phyloP scores from a whole-genome alignment of 2,329 filamentous ascomycete species.

The Cytospora chrysosperma region DNA sequence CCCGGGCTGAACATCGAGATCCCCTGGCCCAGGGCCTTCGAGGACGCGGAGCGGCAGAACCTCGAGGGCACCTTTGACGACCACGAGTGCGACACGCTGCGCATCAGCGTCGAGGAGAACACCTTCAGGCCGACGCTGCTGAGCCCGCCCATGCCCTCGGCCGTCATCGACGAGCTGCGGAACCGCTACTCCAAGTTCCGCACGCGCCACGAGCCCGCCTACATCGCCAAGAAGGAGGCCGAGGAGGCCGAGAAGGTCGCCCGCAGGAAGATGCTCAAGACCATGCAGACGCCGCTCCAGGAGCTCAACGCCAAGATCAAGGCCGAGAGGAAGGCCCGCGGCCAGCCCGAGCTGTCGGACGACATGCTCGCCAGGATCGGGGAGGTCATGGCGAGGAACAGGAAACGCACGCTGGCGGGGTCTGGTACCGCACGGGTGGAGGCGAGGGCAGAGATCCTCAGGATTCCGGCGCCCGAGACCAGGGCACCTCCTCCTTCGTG shows the following conservation, averaged over 20 bases:
- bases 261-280: constrained; percentile 35
- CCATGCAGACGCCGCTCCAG: constrained; percentile 57
- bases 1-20: constrained; percentile 71
- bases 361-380: constrained; percentile 64
- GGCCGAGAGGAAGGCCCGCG: constrained; percentile 49
- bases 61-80: constrained; percentile 42
- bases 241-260: constrained; percentile 37
- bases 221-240: constrained; percentile 52
- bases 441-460: neutral
- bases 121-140: constrained; percentile 79
- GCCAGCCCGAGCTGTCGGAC: constrained; percentile 55
- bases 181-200: constrained; percentile 81
- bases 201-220: constrained; percentile 75
- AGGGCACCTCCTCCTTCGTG: constrained; percentile 12
- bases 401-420: constrained; percentile 40
- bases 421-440: neutral
- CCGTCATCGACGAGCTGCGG: constrained; percentile 82
- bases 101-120: constrained; percentile 69
- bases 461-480: neutral
- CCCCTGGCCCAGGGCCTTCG: constrained; percentile 64
- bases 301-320: constrained; percentile 58
- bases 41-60: constrained; percentile 43
- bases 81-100: constrained; percentile 67
- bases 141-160: constrained; percentile 71
- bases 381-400: constrained; percentile 58